Conservation (phyloP, 257 asterid species). For the Solanum rostratum region DNA sequence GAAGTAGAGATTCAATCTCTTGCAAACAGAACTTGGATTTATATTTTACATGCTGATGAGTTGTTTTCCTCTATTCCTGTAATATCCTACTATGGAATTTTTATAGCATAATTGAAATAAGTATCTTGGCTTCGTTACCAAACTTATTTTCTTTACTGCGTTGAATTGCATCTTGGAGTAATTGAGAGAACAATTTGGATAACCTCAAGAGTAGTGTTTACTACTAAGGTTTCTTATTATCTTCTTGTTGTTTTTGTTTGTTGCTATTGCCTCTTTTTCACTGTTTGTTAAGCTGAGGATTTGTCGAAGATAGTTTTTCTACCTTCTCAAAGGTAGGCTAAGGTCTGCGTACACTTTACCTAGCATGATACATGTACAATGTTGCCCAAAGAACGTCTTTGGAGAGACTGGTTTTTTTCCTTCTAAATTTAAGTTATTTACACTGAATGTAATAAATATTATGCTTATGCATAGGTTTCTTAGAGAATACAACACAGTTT, state of each 20-base stretch:
- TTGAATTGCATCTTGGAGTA: not conserved
- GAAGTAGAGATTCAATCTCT: not conserved
- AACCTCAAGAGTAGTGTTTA: not conserved
- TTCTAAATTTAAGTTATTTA: not conserved
- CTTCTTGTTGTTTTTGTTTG: not conserved
- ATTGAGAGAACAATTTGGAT: not conserved
- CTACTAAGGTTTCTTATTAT: not conserved
- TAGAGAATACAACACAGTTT: not conserved
- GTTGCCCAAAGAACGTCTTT: not conserved
- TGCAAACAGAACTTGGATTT: not conserved
- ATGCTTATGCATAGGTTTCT: not conserved
- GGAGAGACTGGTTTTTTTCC: not conserved
- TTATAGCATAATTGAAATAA: not conserved
- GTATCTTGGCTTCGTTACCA: not conserved
- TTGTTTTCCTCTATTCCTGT: not conserved
- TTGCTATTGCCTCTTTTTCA: not conserved
- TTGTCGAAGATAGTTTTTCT: not conserved
- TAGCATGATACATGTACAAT: not conserved
- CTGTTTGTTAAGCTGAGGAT: not conserved
- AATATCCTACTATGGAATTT: not conserved
- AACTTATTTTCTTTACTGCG: not conserved
- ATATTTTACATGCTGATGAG: not conserved
- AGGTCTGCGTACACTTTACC: not conserved
- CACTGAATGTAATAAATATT: not conserved
- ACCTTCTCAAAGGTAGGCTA: not conserved